These are phyloP conservation scores for Leishmania aethiopica DNA, from an alignment of 208 protist species.

Conservation along the genomic window DNA sequence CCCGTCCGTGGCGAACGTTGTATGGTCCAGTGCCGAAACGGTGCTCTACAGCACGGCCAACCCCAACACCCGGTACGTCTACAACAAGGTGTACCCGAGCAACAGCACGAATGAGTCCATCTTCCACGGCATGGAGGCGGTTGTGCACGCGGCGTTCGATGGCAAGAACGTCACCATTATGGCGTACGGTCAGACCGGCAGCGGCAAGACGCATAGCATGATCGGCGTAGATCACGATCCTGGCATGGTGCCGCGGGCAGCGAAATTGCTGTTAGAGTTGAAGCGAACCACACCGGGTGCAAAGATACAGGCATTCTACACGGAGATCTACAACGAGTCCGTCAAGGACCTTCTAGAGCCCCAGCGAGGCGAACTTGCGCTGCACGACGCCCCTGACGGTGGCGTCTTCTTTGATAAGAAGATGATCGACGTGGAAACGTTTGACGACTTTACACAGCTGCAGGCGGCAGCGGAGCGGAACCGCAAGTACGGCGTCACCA, in stretches of 20 bases:
- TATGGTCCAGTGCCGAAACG: slow-evolving; percentile 86
- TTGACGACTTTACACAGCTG: slow-evolving; percentile 70
- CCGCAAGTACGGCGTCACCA: slow-evolving; percentile 86
- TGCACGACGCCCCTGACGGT: slow-evolving; percentile 55
- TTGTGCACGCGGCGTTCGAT: slow-evolving; percentile 79
- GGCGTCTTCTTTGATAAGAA: slow-evolving; percentile 48
- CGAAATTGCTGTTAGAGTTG: slow-evolving; percentile 70
- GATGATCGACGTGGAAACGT: slow-evolving; percentile 57
- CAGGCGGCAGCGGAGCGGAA: slow-evolving; percentile 70
- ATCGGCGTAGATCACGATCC: slow-evolving; percentile 56
- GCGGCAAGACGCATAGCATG: slow-evolving; percentile 94
- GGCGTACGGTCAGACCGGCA: slow-evolving; percentile 93
- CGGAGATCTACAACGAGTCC: slow-evolving; percentile 89
- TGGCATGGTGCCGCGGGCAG: slow-evolving; percentile 53
- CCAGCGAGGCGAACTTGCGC: slow-evolving; percentile 35
- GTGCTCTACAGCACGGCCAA: slow-evolving; percentile 84
- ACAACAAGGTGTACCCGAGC: slow-evolving; percentile 86
- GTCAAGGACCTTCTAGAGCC: slow-evolving; percentile 79
- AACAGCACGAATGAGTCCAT: slow-evolving; percentile 77
- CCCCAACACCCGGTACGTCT: slow-evolving; percentile 79
- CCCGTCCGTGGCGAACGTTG: slow-evolving; percentile 53
- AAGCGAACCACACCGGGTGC: slow-evolving; percentile 45
- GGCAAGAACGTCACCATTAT: slow-evolving; percentile 84
- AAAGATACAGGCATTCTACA: slow-evolving; percentile 66
- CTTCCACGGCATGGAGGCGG: slow-evolving; percentile 76